phyloP scores from a whole-genome alignment of 371 early-diverging fungal species.

The Cokeromyces recurvatus region DNA sequence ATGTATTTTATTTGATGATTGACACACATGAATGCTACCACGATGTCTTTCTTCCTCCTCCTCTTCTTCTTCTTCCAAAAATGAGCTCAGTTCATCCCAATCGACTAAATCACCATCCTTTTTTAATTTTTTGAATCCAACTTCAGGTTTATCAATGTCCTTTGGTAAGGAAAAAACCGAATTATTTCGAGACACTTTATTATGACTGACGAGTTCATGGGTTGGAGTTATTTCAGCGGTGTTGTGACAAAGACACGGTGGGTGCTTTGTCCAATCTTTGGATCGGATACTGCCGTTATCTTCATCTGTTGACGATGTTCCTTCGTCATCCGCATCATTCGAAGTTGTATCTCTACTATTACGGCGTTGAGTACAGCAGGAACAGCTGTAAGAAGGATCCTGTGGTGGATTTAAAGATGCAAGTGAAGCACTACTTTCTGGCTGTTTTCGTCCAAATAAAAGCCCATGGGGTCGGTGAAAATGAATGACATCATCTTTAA shows the following conservation, averaged over 20 bases:
- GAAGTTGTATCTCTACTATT: background rate
- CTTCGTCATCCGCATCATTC: no score
- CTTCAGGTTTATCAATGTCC: background rate
- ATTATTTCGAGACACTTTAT: no score
- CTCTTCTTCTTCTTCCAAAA: background rate
- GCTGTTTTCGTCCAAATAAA: no score
- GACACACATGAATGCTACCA: no score
- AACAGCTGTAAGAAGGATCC: background rate
- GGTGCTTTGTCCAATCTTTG: no score
- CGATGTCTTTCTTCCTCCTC: background rate
- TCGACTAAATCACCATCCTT: slow-evolving; percentile 11
- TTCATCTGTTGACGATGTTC: no score
- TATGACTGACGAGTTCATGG: no score
- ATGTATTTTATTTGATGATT: background rate
- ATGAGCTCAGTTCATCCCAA: slow-evolving; percentile 5
- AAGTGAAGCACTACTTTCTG: no score
- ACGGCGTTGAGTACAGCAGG: background rate
- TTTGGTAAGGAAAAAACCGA: slow-evolving; percentile 4
- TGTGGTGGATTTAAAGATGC: background rate
- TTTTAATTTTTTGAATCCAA: slow-evolving; percentile 5
- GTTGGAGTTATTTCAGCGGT: no score
- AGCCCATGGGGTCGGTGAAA: slow-evolving; percentile 10
- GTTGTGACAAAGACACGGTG: no score
- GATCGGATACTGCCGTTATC: no score
- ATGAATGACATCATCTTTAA: background rate